phyloP scores from a whole-genome alignment of 192 early-diverging fungal genomes.

The Geranomyces michiganensis region DNA sequence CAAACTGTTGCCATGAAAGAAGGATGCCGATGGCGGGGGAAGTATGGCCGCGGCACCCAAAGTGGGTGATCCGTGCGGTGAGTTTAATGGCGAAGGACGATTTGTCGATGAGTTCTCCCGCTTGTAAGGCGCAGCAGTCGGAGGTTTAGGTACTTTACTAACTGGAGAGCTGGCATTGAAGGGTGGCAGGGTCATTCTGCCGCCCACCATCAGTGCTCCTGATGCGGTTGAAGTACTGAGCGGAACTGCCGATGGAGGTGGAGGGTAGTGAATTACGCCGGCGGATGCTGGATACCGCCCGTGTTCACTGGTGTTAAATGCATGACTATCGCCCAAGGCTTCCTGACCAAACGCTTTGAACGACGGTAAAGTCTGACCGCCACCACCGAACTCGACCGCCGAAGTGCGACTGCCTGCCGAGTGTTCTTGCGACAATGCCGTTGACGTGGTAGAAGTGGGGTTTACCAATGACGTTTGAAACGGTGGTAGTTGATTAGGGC shows the following conservation, averaged over 20 bases:
- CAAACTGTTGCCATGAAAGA: conserved; percentile 13
- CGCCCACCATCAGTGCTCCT: neutral
- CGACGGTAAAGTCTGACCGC: conserved; percentile 1
- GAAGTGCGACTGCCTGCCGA: neutral
- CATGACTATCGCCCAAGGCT: neutral
- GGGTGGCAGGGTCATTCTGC: conserved; percentile 15
- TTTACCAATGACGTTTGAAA: neutral
- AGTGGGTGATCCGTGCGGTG: neutral
- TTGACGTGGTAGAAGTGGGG: neutral
- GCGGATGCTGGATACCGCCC: neutral
- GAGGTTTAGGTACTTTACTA: conserved; percentile 33
- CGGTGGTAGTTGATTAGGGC: neutral
- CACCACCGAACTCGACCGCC: neutral
- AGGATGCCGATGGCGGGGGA: conserved; percentile 11
- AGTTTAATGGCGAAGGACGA: neutral
- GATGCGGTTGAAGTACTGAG: neutral
- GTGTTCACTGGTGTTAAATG: neutral
- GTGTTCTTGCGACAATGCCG: neutral
- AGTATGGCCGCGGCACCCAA: neutral
- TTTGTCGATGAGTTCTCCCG: conserved; percentile 1
- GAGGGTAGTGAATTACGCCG: conserved; percentile 3
- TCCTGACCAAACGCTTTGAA: conserved; percentile 11
- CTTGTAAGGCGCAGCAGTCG: conserved; percentile 6
- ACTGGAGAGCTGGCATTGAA: conserved; percentile 35
- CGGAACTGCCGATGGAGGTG: neutral